Conservation (phyloP, 2,329 filamentous ascomycete species). For the Chaetomiaceae sp. region DNA sequence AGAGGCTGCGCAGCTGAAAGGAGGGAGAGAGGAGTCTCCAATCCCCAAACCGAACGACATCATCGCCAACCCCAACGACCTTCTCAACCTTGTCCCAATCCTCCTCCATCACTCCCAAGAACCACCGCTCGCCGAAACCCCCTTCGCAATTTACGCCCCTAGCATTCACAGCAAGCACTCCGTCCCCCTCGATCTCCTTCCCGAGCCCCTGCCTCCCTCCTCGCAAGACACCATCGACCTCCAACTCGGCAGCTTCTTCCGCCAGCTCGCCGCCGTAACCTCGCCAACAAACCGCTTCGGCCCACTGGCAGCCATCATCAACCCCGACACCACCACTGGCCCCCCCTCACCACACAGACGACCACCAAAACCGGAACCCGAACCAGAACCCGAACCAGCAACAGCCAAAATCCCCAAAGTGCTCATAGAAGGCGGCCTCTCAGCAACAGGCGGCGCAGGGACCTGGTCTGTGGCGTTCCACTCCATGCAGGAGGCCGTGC, state of each 20-base stretch:
- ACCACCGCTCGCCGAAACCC: slow-evolving; percentile 28
- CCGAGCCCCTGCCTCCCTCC: slow-evolving; percentile 29
- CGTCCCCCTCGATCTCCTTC: slow-evolving; percentile 34
- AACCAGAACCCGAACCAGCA: background rate
- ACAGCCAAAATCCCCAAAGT: background rate
- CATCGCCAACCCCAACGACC: no score
- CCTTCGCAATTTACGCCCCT: slow-evolving; percentile 42
- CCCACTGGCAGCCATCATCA: slow-evolving; percentile 36
- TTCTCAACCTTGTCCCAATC: slow-evolving; percentile 34
- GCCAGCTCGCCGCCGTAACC: slow-evolving; percentile 39
- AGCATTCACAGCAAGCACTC: slow-evolving; percentile 29
- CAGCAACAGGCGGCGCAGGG: slow-evolving; percentile 26
- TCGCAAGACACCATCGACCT: slow-evolving; percentile 40
- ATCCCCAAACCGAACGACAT: background rate
- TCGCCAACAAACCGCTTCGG: slow-evolving; percentile 49
- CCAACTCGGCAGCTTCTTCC: slow-evolving; percentile 44
- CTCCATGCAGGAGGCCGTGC: slow-evolving; percentile 48
- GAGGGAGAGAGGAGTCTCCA: background rate
- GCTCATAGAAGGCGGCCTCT: slow-evolving; percentile 1
- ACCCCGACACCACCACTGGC: slow-evolving; percentile 1
- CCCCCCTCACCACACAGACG: background rate
- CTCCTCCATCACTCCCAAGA: slow-evolving; percentile 36
- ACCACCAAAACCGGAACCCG: background rate
- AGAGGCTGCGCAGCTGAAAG: background rate
- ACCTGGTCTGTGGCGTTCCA: slow-evolving; percentile 56